phyloP scores from a whole-genome alignment of 805 yeast genomes.

The Candida yuanshanica region DNA sequence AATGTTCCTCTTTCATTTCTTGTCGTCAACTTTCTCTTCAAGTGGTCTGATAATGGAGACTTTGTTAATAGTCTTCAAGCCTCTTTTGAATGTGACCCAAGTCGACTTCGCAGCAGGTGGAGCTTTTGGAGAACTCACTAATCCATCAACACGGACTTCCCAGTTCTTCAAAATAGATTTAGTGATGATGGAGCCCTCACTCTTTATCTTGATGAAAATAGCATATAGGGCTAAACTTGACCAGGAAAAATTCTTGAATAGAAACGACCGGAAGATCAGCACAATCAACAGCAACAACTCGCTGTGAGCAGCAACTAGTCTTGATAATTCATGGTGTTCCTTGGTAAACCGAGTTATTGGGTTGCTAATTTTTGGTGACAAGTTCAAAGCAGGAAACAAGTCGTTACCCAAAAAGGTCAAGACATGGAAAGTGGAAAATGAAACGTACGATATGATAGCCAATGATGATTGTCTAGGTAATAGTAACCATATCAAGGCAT shows the following conservation, averaged over 20 bases:
- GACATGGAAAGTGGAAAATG: constrained; percentile 79
- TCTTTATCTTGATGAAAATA: constrained; percentile 69
- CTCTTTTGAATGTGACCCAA: constrained; percentile 44
- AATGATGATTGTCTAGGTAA: constrained; percentile 51
- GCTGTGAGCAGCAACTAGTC: constrained; percentile 53
- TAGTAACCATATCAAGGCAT: constrained; percentile 49
- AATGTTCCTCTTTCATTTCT: neutral
- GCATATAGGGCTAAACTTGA: constrained; percentile 47
- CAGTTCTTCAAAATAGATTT: constrained; percentile 60
- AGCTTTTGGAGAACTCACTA: constrained; percentile 46
- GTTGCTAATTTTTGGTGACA: constrained; percentile 21
- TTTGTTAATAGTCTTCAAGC: constrained; percentile 15
- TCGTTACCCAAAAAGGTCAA: constrained; percentile 62
- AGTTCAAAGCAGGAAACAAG: constrained; percentile 54
- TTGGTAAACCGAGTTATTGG: constrained; percentile 40
- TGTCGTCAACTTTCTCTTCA: constrained; percentile 13
- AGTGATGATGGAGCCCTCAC: constrained; percentile 68
- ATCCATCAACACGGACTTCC: constrained; percentile 62
- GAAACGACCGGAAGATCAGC: constrained; percentile 45
- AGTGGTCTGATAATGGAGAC: constrained; percentile 14
- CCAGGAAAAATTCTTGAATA: constrained; percentile 63
- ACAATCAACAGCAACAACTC: constrained; percentile 42
- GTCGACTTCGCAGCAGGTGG: constrained; percentile 42
- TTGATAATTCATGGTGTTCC: constrained; percentile 51
- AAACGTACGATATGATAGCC: constrained; percentile 65